Base-by-base conservation (phyloP, 2,329 filamentous ascomycete species). In the Hypoxylon sp. region DNA sequence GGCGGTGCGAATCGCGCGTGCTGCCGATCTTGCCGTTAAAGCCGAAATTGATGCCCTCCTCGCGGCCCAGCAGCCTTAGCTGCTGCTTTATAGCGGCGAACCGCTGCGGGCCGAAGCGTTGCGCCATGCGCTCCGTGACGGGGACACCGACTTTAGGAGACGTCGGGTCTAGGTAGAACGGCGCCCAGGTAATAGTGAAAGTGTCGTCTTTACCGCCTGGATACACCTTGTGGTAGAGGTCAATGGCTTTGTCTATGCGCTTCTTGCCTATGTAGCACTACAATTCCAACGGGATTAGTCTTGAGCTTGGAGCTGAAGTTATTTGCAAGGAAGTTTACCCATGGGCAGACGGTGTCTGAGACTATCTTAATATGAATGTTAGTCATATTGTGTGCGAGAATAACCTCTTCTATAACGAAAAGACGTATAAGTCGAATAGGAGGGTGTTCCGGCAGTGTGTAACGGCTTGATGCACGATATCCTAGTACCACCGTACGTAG, bases 261-360 rank as follows among this genome's bases (percentile, higher is more conserved):
- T 88, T 88, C 76, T 92, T 91, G 78, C 93, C 93, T 14, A 96
- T 83, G 77, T 94, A 96, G 83, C 93, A 91, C 85, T 87, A 80
- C 12, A 5, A 8, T 23, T 12, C 11, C 60, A 75, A 80, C 56
- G 71, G 68, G 62, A 6, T 61, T 54, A 63, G 47, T 71, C 51
- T 39, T 34, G 29, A 30, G 34, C 14, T 54, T 72, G 46, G 41
- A 30, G 23, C 21, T 51, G n/a, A 34, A 46, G 19, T 45, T 21
- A 19, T 19, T 43, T n/a, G 14, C 1, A 51, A 21, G 8, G 29
- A 30, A 29, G 70, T 80, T 68, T 71, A 82, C 81, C 76, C 83
- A 85, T 3, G 92, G 91, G 76, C 93, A 96, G 71, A 96, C 87
- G 2, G 88, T 91, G 80, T 97, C 94, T n/a, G 87, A 92, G 63